Percentiles rank a stretch among this genome's conserved stretches.
Evolutionary conservation across 441 rosid species (phyloP).

Genomic region (Isatis lusitanica): DNA sequence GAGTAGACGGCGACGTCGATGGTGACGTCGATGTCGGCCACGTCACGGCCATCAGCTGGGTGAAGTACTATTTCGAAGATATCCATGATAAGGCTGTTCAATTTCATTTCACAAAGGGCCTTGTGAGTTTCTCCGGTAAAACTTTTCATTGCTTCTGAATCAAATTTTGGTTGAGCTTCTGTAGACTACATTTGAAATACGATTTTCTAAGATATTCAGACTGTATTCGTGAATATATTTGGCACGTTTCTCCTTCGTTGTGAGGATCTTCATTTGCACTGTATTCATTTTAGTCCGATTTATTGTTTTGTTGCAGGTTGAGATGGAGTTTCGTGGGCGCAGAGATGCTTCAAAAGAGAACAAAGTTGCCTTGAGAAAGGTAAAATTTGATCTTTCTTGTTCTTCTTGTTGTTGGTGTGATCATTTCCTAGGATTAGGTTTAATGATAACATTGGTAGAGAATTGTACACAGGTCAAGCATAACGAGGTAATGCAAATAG

Average conservation of each 20-base stretch:
- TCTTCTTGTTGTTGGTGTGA: conserved; percentile 3
- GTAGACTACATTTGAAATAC: background rate
- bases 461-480: conserved; percentile 63
- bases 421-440: conserved; percentile 15
- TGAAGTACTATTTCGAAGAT: conserved; percentile 73
- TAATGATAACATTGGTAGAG: conserved; percentile 30
- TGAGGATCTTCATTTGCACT: background rate
- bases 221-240: background rate
- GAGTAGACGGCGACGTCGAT: background rate
- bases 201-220: background rate
- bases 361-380: conserved; percentile 56
- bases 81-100: conserved; percentile 55
- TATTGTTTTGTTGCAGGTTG: conserved; percentile 46
- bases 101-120: conserved; percentile 83
- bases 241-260: background rate
- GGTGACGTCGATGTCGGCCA: conserved; percentile 21
- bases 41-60: conserved; percentile 85
- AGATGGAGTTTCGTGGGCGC: conserved; percentile 43
- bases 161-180: background rate
- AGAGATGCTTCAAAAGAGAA: conserved; percentile 26
- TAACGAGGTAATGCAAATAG: conserved; percentile 63
- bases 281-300: background rate
- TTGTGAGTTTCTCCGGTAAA: conserved; percentile 49
- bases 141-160: conserved; percentile 9
- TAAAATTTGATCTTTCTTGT: conserved; percentile 6